phyloP scores from a whole-genome alignment of 768 basidiomycete species.

The Tricholoma matsutake region DNA sequence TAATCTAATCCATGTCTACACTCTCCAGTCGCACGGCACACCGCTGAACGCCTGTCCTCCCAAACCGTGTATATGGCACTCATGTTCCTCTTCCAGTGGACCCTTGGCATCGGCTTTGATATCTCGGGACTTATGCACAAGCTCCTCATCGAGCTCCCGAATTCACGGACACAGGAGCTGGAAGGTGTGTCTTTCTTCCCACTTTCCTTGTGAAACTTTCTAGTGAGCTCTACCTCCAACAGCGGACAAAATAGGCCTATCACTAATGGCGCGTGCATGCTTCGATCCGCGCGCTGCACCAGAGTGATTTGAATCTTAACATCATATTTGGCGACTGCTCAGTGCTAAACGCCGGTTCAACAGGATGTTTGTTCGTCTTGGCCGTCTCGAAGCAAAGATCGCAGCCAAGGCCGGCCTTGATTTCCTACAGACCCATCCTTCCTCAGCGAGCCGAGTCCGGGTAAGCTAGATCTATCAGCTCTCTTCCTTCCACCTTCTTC shows the following conservation, averaged over 20 bases:
- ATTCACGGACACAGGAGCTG: constrained; percentile 75
- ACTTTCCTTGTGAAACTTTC: background rate
- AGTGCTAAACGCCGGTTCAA: background rate
- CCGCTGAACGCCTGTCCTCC: constrained; percentile 56
- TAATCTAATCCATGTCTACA: background rate
- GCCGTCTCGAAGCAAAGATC: constrained; percentile 46
- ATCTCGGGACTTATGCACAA: constrained; percentile 46
- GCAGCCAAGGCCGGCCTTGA: constrained; percentile 31
- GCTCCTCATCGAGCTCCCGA: constrained; percentile 68
- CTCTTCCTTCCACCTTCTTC: background rate
- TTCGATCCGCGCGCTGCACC: constrained; percentile 79
- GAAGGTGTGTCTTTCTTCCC: constrained; percentile 51
- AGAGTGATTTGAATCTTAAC: constrained; percentile 42
- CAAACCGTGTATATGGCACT: constrained; percentile 38
- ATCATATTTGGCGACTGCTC: background rate
- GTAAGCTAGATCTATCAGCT: constrained; percentile 34
- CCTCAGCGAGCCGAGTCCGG: constrained; percentile 66
- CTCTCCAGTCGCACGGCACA: constrained; percentile 35
- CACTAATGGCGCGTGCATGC: constrained; percentile 79
- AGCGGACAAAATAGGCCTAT: constrained; percentile 88
- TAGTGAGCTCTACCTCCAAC: background rate
- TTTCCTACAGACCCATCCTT: constrained; percentile 83
- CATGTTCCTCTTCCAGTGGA: constrained; percentile 38
- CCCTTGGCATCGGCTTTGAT: constrained; percentile 55
- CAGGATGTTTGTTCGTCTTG: constrained; percentile 74